Percentiles rank a stretch among this genome's conserved stretches.
These are phyloP conservation scores for Vigna reflexopilosa DNA, from an alignment of 306 rosid species.

Conservation along the genomic window DNA sequence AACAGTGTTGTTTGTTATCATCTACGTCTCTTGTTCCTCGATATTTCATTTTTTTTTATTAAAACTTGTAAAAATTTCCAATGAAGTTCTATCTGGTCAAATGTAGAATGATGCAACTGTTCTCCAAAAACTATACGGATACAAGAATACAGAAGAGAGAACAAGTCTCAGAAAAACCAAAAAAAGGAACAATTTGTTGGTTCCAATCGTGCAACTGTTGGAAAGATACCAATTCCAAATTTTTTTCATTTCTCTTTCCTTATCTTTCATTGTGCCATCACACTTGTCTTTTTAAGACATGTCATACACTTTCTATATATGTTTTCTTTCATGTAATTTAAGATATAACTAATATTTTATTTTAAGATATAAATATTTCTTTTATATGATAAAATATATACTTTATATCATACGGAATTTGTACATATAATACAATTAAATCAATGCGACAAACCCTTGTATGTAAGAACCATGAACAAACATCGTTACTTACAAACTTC, in stretches of 20 bases:
- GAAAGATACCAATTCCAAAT: neutral
- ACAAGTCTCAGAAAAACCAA: neutral
- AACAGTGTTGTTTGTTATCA: conserved; percentile 42
- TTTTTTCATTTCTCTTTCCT: neutral
- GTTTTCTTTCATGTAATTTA: neutral
- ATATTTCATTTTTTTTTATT: neutral
- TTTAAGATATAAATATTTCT: no score
- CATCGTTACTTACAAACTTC: no score
- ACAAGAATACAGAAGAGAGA: neutral
- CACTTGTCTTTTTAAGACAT: neutral
- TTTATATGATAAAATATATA: no score
- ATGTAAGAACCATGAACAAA: no score
- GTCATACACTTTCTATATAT: neutral
- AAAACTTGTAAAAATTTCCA: neutral
- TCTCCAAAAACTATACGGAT: neutral
- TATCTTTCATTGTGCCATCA: no score
- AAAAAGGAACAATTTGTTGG: neutral
- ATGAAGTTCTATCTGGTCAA: neutral
- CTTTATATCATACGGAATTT: no score
- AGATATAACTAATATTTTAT: neutral
- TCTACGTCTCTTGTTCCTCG: conserved; percentile 27
- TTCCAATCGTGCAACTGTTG: neutral
- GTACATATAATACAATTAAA: no score
- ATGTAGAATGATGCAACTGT: neutral
- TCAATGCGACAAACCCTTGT: no score